phyloP scores from a whole-genome alignment of 2,329 filamentous ascomycete species.

The Phyllosticta citribraziliensis region DNA sequence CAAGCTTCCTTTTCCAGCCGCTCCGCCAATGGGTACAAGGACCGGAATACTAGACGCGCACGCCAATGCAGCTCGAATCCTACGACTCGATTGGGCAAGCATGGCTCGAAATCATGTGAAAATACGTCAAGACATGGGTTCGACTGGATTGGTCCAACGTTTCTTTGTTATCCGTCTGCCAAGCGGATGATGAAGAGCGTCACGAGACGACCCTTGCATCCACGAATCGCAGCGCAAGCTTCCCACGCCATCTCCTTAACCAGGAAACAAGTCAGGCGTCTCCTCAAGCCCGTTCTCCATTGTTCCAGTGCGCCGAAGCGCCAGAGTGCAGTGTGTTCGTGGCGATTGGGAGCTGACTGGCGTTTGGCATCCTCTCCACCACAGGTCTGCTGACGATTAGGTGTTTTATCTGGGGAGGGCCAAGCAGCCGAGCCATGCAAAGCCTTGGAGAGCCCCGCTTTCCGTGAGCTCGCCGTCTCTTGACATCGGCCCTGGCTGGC shows the following conservation, averaged over 20 bases:
- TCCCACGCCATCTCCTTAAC: neutral
- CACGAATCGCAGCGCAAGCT: neutral
- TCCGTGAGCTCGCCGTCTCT: neutral
- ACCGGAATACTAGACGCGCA: neutral
- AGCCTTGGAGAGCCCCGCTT: neutral
- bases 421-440: neutral
- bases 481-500: neutral
- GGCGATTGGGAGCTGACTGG: neutral
- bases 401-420: neutral
- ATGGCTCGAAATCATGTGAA: neutral
- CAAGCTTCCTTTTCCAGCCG: neutral
- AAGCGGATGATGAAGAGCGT: constrained; percentile 4
- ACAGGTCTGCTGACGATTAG: neutral
- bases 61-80: neutral
- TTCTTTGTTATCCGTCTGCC: constrained; percentile 8
- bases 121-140: neutral
- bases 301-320: neutral
- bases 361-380: neutral
- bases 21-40: neutral
- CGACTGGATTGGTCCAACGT: neutral
- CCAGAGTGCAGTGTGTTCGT: neutral
- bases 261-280: neutral
- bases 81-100: neutral
- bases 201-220: constrained; percentile 2
- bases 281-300: neutral